Base-by-base conservation (phyloP, 1,139 yeast genomes). In the Kodamaea anthophila region DNA sequence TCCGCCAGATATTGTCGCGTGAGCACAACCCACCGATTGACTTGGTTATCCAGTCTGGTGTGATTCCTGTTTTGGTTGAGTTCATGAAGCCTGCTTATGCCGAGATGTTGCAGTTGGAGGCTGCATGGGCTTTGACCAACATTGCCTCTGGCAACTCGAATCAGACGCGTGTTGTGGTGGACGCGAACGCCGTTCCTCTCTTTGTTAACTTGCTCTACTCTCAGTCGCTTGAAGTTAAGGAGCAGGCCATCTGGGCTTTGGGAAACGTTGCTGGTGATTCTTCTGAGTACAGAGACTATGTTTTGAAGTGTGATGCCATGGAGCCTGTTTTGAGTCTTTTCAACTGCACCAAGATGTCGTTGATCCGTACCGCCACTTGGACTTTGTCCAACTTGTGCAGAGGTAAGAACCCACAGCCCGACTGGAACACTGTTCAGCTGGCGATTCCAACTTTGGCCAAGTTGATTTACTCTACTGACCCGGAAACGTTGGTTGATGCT, bases 261-360 rank as follows among this genome's bases (percentile, higher is more conserved):
- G 98, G 98, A 59, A 93, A 91, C 56, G 96, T 91, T 55, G 97
- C 98, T 18, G 98, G 98, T 58, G 98, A 91, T 56, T 84, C 95
- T 13, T 73, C 96, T 11, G 70, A 70, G 33, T 86, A 80, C 66
- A 77, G 98, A 62, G 97, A 91, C 60, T 79, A 71, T 46, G 98
- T 91, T 24, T 70, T 91, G 46, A 63, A 70, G 26, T 80, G 87
- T 47, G 80, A 84, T 39, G 97, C 97, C 18, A 81, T 91, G 81
- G 80, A 75, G 38, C 96, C 96, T 6, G 84, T 91, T 35, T 69
- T 91, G 48, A 67, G 74, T 18, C 66, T 91, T 38, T 83, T 91
- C 60, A 76, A 77, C 53, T 74, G 84, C 27, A 74, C 94, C 34
- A 86, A 85, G 55, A 84, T 86, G 70, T 74, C 94, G 15, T 69